These are phyloP conservation scores for Calendula officinalis DNA, from an alignment of 129 eudicot species.

Conservation along the genomic window DNA sequence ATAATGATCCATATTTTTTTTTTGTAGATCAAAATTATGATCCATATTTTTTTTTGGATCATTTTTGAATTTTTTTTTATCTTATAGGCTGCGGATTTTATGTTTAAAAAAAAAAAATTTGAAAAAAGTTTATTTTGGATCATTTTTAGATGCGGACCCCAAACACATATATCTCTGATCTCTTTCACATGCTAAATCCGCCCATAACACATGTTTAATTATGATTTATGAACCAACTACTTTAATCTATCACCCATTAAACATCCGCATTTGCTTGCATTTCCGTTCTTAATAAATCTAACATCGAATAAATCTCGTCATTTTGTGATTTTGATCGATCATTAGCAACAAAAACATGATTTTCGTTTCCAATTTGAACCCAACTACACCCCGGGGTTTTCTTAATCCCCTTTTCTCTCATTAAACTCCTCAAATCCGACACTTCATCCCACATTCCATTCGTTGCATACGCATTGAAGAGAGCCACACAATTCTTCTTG, in stretches of 20 bases:
- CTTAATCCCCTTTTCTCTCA: slow-evolving; percentile 50
- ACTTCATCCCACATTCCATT: slow-evolving; percentile 54
- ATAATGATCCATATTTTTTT: too few relatives aligned
- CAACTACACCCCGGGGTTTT: slow-evolving; percentile 72
- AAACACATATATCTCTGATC: too few relatives aligned
- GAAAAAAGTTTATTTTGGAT: too few relatives aligned
- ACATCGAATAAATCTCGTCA: slow-evolving; percentile 37
- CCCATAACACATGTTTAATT: too few relatives aligned
- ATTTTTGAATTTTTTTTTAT: too few relatives aligned
- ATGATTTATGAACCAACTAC: too few relatives aligned
- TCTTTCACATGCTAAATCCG: too few relatives aligned
- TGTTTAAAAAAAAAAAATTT: too few relatives aligned
- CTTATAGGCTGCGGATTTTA: too few relatives aligned
- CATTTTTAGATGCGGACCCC: too few relatives aligned
- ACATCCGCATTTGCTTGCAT: slow-evolving; percentile 32
- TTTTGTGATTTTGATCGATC: slow-evolving; percentile 46
- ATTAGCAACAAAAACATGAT: slow-evolving; percentile 59
- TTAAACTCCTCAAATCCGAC: slow-evolving; percentile 39
- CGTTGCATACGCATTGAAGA: slow-evolving; percentile 52
- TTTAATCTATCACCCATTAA: background rate
- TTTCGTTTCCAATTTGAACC: slow-evolving; percentile 50
- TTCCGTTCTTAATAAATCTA: slow-evolving; percentile 40
- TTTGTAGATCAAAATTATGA: too few relatives aligned
- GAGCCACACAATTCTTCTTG: slow-evolving; percentile 43
- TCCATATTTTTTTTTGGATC: too few relatives aligned